Conservation (phyloP, 78 protist species). For the Abeoforma whisleri region DNA sequence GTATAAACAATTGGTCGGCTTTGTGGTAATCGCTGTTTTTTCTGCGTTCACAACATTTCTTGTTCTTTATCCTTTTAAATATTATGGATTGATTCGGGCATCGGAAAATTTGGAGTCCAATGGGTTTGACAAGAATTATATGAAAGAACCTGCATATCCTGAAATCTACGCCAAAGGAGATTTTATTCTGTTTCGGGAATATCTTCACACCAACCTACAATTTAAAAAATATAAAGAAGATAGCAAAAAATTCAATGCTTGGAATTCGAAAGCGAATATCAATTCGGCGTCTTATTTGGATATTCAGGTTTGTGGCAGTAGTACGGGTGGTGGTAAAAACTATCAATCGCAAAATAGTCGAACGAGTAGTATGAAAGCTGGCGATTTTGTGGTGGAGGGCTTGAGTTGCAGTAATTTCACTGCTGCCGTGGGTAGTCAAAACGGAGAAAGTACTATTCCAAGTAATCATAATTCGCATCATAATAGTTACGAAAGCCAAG, state of each 20-base stretch:
- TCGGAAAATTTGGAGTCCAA: not conserved
- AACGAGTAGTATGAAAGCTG: too few relatives aligned
- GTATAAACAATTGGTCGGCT: slow-evolving; percentile 25
- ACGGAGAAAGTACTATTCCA: too few relatives aligned
- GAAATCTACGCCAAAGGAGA: slow-evolving; percentile 6
- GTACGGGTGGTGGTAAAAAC: too few relatives aligned
- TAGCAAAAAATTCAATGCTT: not conserved
- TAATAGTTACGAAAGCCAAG: too few relatives aligned
- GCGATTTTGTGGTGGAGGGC: too few relatives aligned
- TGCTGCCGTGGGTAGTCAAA: too few relatives aligned
- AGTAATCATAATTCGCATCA: too few relatives aligned
- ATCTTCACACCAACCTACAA: not conserved
- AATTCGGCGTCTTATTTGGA: too few relatives aligned
- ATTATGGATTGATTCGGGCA: not conserved
- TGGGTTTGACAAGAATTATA: not conserved
- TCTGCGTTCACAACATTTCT: not conserved
- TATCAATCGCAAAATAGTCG: too few relatives aligned
- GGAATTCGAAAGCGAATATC: slow-evolving; percentile 1
- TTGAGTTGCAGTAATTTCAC: too few relatives aligned
- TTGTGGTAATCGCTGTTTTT: not conserved
- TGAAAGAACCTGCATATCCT: not conserved
- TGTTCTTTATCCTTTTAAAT: not conserved
- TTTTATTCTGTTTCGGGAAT: slow-evolving; percentile 18
- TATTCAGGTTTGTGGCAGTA: too few relatives aligned
- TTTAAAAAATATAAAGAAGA: not conserved